phyloP scores from a whole-genome alignment of 495 filamentous ascomycete genomes.

The Penicillium riverlandense region DNA sequence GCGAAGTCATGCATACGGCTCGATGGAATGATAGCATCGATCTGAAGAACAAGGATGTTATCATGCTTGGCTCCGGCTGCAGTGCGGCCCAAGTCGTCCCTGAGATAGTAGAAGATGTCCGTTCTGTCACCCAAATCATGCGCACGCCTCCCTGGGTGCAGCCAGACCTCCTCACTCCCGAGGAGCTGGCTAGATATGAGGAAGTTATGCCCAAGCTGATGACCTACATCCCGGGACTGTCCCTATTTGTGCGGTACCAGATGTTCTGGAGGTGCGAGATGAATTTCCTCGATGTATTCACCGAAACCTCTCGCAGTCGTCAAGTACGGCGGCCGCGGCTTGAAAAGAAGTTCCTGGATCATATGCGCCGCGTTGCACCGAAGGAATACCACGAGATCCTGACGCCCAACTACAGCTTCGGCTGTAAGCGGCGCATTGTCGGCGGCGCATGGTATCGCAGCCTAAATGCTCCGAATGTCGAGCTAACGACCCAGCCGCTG shows the following conservation, averaged over 20 bases:
- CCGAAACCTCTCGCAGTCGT: constrained; percentile 18
- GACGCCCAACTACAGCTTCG: constrained; percentile 53
- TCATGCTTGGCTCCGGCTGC: constrained; percentile 58
- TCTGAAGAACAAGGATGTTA: constrained; percentile 44
- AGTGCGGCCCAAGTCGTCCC: constrained; percentile 43
- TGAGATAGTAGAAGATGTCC: constrained; percentile 34
- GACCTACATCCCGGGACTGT: constrained; percentile 39
- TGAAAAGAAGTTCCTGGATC: constrained; percentile 32
- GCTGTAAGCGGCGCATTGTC: constrained; percentile 56
- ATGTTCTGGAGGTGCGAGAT: constrained; percentile 32
- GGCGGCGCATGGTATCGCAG: constrained; percentile 49
- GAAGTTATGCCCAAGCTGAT: constrained; percentile 33
- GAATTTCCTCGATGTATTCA: constrained; percentile 27
- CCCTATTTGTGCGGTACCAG: constrained; percentile 17
- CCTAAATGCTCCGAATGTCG: constrained; percentile 46
- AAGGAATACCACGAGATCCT: constrained; percentile 58
- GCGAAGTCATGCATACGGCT: constrained; percentile 51
- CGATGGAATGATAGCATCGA: constrained; percentile 44
- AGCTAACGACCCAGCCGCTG: constrained; percentile 50
- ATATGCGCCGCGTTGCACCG: constrained; percentile 45
- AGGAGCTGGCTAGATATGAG: constrained; percentile 22
- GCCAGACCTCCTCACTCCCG: constrained; percentile 12
- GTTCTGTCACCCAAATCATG: constrained; percentile 57
- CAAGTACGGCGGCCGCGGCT: constrained; percentile 10
- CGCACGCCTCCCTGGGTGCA: constrained; percentile 56